Evolutionary conservation across 352 stramenopile genomes (phyloP).

Genomic region (Globisporangium lucens): DNA sequence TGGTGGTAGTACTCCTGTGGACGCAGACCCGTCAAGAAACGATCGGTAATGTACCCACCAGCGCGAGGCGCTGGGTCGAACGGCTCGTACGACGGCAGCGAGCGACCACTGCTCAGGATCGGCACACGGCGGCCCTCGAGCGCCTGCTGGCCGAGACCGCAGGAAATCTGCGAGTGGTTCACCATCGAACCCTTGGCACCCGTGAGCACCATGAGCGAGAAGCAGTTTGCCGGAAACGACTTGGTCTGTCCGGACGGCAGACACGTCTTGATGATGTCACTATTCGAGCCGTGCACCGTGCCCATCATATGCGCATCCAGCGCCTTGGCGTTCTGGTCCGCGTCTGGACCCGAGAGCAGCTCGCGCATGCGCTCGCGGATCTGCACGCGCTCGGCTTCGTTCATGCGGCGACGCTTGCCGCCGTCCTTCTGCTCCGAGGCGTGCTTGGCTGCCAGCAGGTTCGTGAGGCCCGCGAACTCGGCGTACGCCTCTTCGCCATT

Average conservation of each 20-base stretch:
- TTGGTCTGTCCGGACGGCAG: conserved; percentile 96
- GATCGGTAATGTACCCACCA: conserved; percentile 99
- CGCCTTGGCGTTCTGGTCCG: conserved; percentile 70
- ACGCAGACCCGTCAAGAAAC: conserved; percentile 97
- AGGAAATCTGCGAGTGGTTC: conserved; percentile 99
- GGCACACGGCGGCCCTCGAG: conserved; percentile 98
- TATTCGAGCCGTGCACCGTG: conserved; percentile 88
- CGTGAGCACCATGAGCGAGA: conserved; percentile 99
- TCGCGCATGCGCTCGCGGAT: conserved; percentile 78
- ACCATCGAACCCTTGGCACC: conserved; percentile 99
- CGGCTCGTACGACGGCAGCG: conserved; percentile 97
- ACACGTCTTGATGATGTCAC: conserved; percentile 99
- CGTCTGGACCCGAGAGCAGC: conserved; percentile 68
- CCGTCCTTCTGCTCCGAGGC: conserved; percentile 35
- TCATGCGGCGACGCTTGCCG: conserved; percentile 81
- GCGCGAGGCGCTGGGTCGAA: conserved; percentile 97
- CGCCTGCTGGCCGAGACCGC: conserved; percentile 98
- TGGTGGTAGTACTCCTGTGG: conserved; percentile 99
- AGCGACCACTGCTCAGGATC: conserved; percentile 96
- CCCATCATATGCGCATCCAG: conserved; percentile 90
- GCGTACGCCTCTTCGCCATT: conserved; percentile 82
- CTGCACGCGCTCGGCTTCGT: conserved; percentile 63
- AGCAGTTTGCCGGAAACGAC: conserved; percentile 98
- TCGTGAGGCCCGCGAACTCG: conserved; percentile 75
- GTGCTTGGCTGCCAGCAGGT: conserved; percentile 65